Conservation (phyloP, 2,329 filamentous ascomycete genomes). For the Colletotrichum lentis region DNA sequence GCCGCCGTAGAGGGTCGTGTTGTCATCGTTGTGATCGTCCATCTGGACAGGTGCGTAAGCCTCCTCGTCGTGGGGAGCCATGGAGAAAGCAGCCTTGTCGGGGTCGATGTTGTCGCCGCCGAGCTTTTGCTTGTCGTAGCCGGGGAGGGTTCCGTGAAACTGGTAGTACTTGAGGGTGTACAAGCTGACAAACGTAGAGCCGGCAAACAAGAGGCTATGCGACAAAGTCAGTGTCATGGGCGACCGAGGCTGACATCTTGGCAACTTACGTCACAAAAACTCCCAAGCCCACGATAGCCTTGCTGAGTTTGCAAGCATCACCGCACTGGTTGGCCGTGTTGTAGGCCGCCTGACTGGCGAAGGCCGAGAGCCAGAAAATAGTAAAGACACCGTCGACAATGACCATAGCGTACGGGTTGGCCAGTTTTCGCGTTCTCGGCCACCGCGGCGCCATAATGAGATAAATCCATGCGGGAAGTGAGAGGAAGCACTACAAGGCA, state of each 20-base stretch:
- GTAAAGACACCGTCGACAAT: slow-evolving; percentile 64
- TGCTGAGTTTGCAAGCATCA: slow-evolving; percentile 66
- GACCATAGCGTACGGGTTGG: slow-evolving; percentile 69
- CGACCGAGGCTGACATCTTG: not conserved
- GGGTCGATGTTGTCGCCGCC: slow-evolving; percentile 67
- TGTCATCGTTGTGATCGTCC: slow-evolving; percentile 58
- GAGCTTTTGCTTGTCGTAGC: slow-evolving; percentile 62
- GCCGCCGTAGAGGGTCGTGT: slow-evolving; percentile 47
- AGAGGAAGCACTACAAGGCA: slow-evolving; percentile 67
- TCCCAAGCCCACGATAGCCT: slow-evolving; percentile 68
- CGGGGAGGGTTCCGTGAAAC: slow-evolving; percentile 68
- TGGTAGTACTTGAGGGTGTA: slow-evolving; percentile 70
- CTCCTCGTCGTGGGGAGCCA: slow-evolving; percentile 72
- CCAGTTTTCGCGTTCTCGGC: slow-evolving; percentile 67
- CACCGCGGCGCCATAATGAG: slow-evolving; percentile 71
- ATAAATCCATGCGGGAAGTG: slow-evolving; percentile 70
- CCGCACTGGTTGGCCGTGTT: slow-evolving; percentile 66
- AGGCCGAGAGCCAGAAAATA: slow-evolving; percentile 72
- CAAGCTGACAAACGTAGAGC: slow-evolving; percentile 63
- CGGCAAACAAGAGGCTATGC: slow-evolving; percentile 63
- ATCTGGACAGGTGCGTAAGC: slow-evolving; percentile 69
- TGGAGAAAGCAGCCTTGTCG: slow-evolving; percentile 74
- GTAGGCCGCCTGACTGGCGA: slow-evolving; percentile 71
- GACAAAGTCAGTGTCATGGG: slow-evolving; percentile 33
- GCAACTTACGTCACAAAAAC: slow-evolving; percentile 68